These are phyloP conservation scores for California macrophylla DNA, from an alignment of 441 rosid species.

Conservation along the genomic window DNA sequence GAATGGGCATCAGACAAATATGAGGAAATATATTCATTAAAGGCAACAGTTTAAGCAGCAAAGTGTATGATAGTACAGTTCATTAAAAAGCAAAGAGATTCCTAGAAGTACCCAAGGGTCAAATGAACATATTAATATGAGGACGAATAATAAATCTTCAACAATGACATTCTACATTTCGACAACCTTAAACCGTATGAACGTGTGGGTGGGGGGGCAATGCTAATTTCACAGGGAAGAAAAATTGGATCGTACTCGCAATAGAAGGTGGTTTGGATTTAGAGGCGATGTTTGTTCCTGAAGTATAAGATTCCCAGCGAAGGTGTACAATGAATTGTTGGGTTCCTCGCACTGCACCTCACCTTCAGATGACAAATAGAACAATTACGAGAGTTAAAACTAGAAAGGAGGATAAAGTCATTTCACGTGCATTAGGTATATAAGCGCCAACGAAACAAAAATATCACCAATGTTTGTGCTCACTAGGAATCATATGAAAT, in stretches of 20 bases:
- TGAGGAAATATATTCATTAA: conserved; percentile 1
- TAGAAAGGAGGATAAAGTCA: not conserved
- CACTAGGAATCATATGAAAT: not conserved
- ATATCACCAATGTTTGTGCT: not conserved
- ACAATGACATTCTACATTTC: conserved; percentile 5
- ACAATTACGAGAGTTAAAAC: conserved; percentile 6
- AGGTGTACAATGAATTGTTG: conserved; percentile 90
- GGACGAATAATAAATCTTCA: conserved; percentile 1
- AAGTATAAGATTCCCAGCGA: conserved; percentile 84
- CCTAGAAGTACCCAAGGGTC: not conserved
- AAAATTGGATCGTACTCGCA: conserved; percentile 54
- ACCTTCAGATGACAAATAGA: conserved; percentile 47
- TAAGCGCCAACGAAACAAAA: not conserved
- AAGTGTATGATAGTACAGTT: not conserved
- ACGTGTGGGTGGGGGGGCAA: not conserved
- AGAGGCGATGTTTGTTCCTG: conserved; percentile 85
- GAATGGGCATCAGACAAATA: not conserved
- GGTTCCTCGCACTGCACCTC: conserved; percentile 99
- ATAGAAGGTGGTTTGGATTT: conserved; percentile 83
- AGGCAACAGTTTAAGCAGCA: not conserved
- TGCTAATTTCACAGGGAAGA: conserved; percentile 6
- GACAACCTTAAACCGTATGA: conserved; percentile 11
- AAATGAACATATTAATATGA: not conserved
- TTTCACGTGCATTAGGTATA: not conserved
- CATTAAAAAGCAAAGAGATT: not conserved